These are phyloP conservation scores for Chlorella sorokiniana DNA, from an alignment of 139 green algal species.

Conservation along the genomic window DNA sequence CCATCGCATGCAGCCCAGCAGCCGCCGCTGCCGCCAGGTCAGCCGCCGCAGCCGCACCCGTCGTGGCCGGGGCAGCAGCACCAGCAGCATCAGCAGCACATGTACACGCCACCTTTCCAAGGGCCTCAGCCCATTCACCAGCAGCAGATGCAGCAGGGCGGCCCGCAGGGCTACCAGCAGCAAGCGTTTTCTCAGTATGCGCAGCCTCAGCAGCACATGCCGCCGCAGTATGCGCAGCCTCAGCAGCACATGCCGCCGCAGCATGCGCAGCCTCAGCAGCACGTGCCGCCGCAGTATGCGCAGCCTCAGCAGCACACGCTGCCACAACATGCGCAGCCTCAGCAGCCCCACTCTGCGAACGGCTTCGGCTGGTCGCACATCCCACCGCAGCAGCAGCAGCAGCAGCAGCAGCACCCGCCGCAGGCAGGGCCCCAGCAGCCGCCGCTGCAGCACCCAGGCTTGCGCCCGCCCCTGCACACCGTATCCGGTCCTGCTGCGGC, in stretches of 20 bases:
- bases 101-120: neutral
- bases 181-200: neutral
- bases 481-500: neutral
- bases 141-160: neutral
- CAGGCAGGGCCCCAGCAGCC: neutral
- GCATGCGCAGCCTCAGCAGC: neutral
- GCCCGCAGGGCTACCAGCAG: neutral
- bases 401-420: neutral
- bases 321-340: neutral
- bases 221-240: neutral
- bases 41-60: neutral
- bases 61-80: neutral
- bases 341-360: neutral
- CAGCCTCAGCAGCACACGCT: neutral
- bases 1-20: neutral
- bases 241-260: neutral
- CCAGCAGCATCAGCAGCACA: slow-evolving; percentile 4
- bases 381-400: slow-evolving; percentile 1
- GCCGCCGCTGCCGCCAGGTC: neutral
- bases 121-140: neutral
- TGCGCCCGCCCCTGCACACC: too few species aligned
- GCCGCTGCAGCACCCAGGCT: neutral
- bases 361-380: neutral
- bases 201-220: neutral
- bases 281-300: neutral